These are phyloP conservation scores for Nakataea oryzae DNA, from an alignment of 2,329 filamentous ascomycete species.

Conservation along the genomic window DNA sequence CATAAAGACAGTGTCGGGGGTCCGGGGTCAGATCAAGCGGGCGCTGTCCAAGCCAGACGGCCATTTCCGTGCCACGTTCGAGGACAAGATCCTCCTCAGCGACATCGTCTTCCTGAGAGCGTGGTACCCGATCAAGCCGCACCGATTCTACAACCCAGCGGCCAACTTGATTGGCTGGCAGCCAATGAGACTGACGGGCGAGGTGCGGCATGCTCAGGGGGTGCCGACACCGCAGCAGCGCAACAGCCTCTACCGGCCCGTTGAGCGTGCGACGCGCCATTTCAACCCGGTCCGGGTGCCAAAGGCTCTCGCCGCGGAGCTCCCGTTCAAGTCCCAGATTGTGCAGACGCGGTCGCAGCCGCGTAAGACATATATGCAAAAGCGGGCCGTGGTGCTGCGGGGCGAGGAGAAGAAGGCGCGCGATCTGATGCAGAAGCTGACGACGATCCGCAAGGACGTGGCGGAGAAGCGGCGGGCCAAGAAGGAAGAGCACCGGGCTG, in stretches of 20 bases:
- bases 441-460: slow-evolving; percentile 84
- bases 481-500: slow-evolving; percentile 77
- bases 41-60: slow-evolving; percentile 89
- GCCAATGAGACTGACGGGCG: slow-evolving; percentile 86
- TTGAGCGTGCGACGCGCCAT: slow-evolving; percentile 57
- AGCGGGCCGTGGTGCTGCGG: slow-evolving; percentile 78
- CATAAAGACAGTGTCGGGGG: slow-evolving; percentile 91
- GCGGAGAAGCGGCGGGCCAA: slow-evolving; percentile 70
- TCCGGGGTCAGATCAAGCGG: slow-evolving; percentile 94
- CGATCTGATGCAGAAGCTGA: slow-evolving; percentile 84
- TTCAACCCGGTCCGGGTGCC: slow-evolving; percentile 77
- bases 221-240: slow-evolving; percentile 69
- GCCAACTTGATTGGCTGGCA: slow-evolving; percentile 90
- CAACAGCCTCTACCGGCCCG: slow-evolving; percentile 73
- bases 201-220: slow-evolving; percentile 69
- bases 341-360: slow-evolving; percentile 69
- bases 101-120: slow-evolving; percentile 94
- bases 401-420: slow-evolving; percentile 85
- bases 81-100: slow-evolving; percentile 94
- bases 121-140: slow-evolving; percentile 93
- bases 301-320: slow-evolving; percentile 65
- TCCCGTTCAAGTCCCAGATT: slow-evolving; percentile 92
- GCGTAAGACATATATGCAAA: slow-evolving; percentile 82
- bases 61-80: slow-evolving; percentile 92
- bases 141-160: slow-evolving; percentile 93